phyloP scores from a whole-genome alignment of 805 yeast genomes.

The Tetrapisispora namnaoensis region DNA sequence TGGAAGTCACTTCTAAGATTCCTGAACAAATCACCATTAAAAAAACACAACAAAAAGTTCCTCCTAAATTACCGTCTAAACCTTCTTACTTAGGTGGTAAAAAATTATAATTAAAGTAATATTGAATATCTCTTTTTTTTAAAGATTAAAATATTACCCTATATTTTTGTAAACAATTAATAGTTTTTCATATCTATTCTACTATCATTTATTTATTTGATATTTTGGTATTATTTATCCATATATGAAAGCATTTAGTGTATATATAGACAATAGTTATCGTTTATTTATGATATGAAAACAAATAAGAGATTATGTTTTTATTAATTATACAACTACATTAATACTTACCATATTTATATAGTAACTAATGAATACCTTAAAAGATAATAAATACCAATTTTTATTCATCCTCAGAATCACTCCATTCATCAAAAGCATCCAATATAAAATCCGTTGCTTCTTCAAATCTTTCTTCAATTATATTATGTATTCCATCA shows the following conservation, averaged over 20 bases:
- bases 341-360: background rate
- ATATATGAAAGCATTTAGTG: too few relatives aligned
- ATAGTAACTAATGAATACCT: background rate
- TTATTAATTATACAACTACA: conserved; percentile 1
- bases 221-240: too few relatives aligned
- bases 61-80: conserved; percentile 34
- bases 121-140: too few relatives aligned
- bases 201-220: too few relatives aligned
- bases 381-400: background rate
- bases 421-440: conserved; percentile 59
- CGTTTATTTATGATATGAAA: background rate
- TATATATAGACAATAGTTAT: too few relatives aligned
- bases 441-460: conserved; percentile 77
- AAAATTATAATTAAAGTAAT: background rate
- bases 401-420: conserved; percentile 22
- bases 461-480: conserved; percentile 76
- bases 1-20: background rate
- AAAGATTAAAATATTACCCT: too few relatives aligned
- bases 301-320: background rate
- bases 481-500: conserved; percentile 66
- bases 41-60: conserved; percentile 23
- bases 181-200: too few relatives aligned
- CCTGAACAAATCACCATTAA: background rate
- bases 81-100: conserved; percentile 30
- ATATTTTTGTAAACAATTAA: too few relatives aligned